Conservation (phyloP, 2,329 filamentous ascomycete genomes). For the Didymella segeticola region DNA sequence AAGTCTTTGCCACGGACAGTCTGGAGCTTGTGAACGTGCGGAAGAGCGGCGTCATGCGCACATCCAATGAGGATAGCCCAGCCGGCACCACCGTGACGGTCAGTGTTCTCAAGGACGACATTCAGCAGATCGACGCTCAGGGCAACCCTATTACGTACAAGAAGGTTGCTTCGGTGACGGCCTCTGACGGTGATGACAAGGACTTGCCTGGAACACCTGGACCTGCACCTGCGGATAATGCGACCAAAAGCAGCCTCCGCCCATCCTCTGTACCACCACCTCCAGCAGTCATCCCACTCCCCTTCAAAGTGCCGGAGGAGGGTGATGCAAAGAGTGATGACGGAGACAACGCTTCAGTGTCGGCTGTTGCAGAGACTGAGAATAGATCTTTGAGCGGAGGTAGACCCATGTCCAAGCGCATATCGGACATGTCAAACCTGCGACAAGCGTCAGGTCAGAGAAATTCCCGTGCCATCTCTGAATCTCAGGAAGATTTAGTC, state of each 20-base stretch:
- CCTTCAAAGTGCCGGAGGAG: conserved; percentile 65
- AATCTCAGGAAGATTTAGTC: conserved; percentile 49
- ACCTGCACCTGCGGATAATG: conserved; percentile 1
- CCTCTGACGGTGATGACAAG: neutral
- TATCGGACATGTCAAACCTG: conserved; percentile 42
- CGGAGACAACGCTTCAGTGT: conserved; percentile 62
- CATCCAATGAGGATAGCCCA: conserved; percentile 37
- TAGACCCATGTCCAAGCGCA: conserved; percentile 47
- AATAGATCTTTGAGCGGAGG: conserved; percentile 14
- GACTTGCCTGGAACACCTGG: conserved; percentile 12
- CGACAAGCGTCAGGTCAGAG: conserved; percentile 28
- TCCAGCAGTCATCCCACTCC: conserved; percentile 68
- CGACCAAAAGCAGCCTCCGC: conserved; percentile 26
- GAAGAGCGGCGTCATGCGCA: conserved; percentile 52
- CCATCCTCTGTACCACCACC: conserved; percentile 50
- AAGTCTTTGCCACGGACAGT: conserved; percentile 52
- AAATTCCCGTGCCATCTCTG: conserved; percentile 22
- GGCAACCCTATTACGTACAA: conserved; percentile 33
- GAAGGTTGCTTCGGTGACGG: neutral
- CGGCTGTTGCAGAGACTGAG: conserved; percentile 56
- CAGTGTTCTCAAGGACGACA: conserved; percentile 60
- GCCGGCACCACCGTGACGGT: conserved; percentile 59
- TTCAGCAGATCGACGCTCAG: conserved; percentile 42
- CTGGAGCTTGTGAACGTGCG: conserved; percentile 65
- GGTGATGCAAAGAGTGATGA: conserved; percentile 53